Conservation (phyloP, 1,139 yeast species). For the Wickerhamomyces sp. region DNA sequence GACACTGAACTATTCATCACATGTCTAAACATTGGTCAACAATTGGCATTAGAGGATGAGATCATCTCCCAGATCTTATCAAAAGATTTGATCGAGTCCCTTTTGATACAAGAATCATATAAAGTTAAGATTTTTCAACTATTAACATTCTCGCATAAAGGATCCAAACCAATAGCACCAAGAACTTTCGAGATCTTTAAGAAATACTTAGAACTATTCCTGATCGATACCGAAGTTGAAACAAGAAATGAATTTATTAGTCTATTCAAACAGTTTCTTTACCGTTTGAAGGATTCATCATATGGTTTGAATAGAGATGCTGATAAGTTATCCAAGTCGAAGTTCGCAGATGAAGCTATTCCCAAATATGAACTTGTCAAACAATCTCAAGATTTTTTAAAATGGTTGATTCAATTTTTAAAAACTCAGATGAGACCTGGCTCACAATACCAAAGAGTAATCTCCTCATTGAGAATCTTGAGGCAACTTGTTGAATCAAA, state of each 20-base stretch:
- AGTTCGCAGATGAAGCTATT: constrained; percentile 31
- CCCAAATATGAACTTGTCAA: constrained; percentile 27
- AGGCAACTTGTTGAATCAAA: constrained; percentile 49
- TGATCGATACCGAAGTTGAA: constrained; percentile 63
- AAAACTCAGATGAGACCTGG: constrained; percentile 53
- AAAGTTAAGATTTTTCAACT: constrained; percentile 59
- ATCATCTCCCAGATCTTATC: constrained; percentile 42
- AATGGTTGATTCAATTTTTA: constrained; percentile 38
- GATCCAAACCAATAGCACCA: constrained; percentile 48
- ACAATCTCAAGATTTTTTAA: constrained; percentile 36
- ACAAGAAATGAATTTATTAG: constrained; percentile 61
- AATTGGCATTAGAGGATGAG: constrained; percentile 46
- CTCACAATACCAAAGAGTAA: constrained; percentile 59
- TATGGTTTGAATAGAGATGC: constrained; percentile 50
- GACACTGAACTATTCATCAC: constrained; percentile 45
- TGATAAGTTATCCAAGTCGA: constrained; percentile 32
- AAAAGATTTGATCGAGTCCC: constrained; percentile 29
- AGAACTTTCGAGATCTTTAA: constrained; percentile 40
- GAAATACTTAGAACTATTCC: constrained; percentile 41
- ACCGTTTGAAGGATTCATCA: constrained; percentile 62
- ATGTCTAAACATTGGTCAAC: constrained; percentile 61
- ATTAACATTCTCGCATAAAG: constrained; percentile 56
- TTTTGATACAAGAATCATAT: constrained; percentile 42
- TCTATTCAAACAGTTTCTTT: constrained; percentile 52
- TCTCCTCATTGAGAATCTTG: constrained; percentile 47